Evolutionary conservation across 2,329 filamentous ascomycete genomes (phyloP).

Genomic region (Ophiosphaerella herpotricha): DNA sequence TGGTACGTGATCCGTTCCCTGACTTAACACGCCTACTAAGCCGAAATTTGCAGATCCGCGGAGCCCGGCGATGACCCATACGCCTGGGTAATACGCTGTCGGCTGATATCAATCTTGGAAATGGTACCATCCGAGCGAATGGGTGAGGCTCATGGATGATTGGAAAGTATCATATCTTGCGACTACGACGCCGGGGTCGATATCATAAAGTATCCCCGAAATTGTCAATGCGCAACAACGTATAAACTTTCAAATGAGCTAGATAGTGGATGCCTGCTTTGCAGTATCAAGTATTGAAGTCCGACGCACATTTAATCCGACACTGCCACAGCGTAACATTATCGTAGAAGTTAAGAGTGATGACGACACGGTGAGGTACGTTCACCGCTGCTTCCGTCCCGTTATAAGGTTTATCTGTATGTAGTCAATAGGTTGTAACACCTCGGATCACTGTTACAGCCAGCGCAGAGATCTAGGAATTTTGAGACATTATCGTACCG

Average conservation of each 20-base stretch:
- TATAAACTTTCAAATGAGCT: not conserved
- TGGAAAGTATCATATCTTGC: no score
- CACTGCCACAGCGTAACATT: slow-evolving; percentile 4
- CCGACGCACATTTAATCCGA: not conserved
- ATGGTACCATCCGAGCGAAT: no score
- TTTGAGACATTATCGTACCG: slow-evolving; percentile 18
- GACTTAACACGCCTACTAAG: no score
- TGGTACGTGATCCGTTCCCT: no score
- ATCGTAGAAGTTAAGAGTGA: slow-evolving; percentile 11
- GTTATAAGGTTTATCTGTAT: slow-evolving; percentile 1
- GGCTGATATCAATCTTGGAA: no score
- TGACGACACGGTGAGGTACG: slow-evolving; percentile 12
- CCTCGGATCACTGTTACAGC: slow-evolving; percentile 10
- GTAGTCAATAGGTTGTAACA: slow-evolving; percentile 6
- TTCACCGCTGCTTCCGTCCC: slow-evolving; percentile 16
- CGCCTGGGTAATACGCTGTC: no score
- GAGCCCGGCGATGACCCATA: no score
- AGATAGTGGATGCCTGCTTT: not conserved
- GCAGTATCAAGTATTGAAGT: not conserved
- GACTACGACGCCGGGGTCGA: no score
- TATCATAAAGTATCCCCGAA: no score
- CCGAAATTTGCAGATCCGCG: no score
- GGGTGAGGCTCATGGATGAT: no score
- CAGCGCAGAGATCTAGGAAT: slow-evolving; percentile 3
- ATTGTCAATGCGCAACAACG: no score